These are phyloP conservation scores for Staphylotrichum longicolle DNA, from an alignment of 495 filamentous ascomycete genomes.

Conservation along the genomic window DNA sequence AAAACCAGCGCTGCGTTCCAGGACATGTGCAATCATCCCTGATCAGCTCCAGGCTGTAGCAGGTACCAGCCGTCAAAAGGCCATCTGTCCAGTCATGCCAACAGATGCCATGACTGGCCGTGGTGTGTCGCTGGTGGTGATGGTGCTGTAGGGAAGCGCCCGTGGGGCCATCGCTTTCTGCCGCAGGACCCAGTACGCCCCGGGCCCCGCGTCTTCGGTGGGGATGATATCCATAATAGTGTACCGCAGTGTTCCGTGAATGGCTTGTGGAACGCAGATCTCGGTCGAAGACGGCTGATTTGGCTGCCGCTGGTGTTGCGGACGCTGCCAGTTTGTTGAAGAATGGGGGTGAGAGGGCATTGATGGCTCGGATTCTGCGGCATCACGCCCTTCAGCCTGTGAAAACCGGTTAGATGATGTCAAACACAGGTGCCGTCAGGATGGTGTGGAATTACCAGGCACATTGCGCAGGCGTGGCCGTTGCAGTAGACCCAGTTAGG, in stretches of 20 bases:
- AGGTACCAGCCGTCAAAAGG: neutral
- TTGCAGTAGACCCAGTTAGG: slow-evolving; percentile 62
- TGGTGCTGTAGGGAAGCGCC: slow-evolving; percentile 29
- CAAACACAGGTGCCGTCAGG: neutral
- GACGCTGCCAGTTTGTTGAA: neutral
- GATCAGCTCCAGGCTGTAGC: neutral
- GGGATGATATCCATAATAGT: slow-evolving; percentile 46
- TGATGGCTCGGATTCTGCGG: slow-evolving; percentile 30
- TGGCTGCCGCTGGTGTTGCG: slow-evolving; percentile 4
- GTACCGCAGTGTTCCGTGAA: slow-evolving; percentile 45
- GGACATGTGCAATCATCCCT: neutral
- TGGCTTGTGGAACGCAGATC: slow-evolving; percentile 43
- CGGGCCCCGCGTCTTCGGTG: slow-evolving; percentile 28
- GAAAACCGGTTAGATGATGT: neutral
- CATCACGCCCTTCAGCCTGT: slow-evolving; percentile 51
- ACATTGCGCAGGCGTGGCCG: slow-evolving; percentile 54
- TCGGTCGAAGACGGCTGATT: slow-evolving; percentile 24
- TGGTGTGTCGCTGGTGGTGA: slow-evolving; percentile 41
- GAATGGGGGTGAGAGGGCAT: neutral
- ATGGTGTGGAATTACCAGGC: slow-evolving; percentile 47
- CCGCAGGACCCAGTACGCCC: slow-evolving; percentile 36
- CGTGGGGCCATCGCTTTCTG: slow-evolving; percentile 26
- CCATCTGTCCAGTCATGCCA: slow-evolving; percentile 15
- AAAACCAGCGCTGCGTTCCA: neutral
- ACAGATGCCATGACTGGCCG: slow-evolving; percentile 26